A percentile compares a stretch with the other conserved stretches of the same genome.
Evolutionary conservation across 306 rosid genomes (phyloP).

Genomic region (Inga oerstediana): DNA sequence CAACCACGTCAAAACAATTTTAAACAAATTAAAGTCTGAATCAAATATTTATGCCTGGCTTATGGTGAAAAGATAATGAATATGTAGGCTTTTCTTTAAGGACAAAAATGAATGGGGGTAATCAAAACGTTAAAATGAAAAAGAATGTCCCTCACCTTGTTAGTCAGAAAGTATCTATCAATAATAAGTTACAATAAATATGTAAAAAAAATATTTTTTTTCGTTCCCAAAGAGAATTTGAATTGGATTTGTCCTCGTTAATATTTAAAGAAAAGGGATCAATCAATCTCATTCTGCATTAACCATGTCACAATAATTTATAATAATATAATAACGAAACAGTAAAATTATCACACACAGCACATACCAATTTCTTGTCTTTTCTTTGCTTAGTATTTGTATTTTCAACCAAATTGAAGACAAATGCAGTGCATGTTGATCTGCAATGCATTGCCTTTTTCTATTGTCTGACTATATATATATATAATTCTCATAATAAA

Average conservation of each 20-base stretch:
- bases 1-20: not conserved
- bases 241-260: conserved; percentile 12
- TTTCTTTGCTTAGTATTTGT: not conserved
- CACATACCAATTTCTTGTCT: conserved; percentile 13
- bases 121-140: not conserved
- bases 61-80: not conserved
- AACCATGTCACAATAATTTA: not conserved
- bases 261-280: not conserved
- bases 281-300: not conserved
- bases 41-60: not conserved
- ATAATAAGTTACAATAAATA: not conserved
- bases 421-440: conserved; percentile 11
- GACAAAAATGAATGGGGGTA: not conserved
- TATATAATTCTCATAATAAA: conserved; percentile 3
- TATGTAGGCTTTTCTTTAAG: not conserved
- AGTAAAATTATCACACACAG: conserved; percentile 4
- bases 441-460: conserved; percentile 12
- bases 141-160: not conserved
- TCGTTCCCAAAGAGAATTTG: not conserved
- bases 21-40: not conserved
- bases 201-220: not conserved
- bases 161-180: not conserved
- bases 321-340: not conserved
- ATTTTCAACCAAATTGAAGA: not conserved
- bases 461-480: not conserved